A percentile compares a stretch with the other conserved stretches of the same genome.
phyloP scores from a whole-genome alignment of 2,329 filamentous ascomycete species.

The Ascochyta viciae-villosae region DNA sequence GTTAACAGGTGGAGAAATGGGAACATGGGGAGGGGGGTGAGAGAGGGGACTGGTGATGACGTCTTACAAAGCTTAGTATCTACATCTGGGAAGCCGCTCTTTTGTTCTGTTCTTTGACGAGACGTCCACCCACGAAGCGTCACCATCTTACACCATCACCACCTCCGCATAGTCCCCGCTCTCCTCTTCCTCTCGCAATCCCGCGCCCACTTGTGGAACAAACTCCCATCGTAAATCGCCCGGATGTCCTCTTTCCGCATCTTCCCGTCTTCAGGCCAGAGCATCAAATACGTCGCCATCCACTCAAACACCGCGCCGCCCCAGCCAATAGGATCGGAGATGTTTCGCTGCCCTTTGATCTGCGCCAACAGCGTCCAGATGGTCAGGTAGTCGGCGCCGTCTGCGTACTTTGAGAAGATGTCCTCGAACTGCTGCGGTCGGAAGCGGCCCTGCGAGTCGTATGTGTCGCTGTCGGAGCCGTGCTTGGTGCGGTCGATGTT shows the following conservation, averaged over 20 bases:
- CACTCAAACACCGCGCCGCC: slow-evolving; percentile 55
- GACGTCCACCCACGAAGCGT: too few species aligned
- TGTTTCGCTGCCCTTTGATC: slow-evolving; percentile 51
- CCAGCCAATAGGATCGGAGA: slow-evolving; percentile 56
- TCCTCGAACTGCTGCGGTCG: slow-evolving; percentile 58
- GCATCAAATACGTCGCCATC: slow-evolving; percentile 60
- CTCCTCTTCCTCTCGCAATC: slow-evolving; percentile 14
- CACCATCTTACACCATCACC: neutral
- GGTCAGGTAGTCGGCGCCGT: slow-evolving; percentile 50
- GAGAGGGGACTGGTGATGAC: too few species aligned
- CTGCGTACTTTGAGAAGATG: slow-evolving; percentile 55
- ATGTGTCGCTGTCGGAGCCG: slow-evolving; percentile 53
- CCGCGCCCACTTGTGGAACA: slow-evolving; percentile 50
- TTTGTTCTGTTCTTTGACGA: too few species aligned
- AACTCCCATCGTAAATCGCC: slow-evolving; percentile 61
- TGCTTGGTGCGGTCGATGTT: slow-evolving; percentile 55
- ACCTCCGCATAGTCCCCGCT: slow-evolving; percentile 8
- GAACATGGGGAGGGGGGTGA: too few species aligned
- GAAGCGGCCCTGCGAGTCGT: slow-evolving; percentile 56
- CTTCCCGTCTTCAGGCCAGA: slow-evolving; percentile 63
- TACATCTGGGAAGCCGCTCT: too few species aligned
- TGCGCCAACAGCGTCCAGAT: slow-evolving; percentile 48
- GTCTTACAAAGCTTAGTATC: too few species aligned
- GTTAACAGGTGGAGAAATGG: too few species aligned
- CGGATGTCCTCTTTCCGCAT: slow-evolving; percentile 65